Conservation (phyloP, 164 flowering plant species). For the Chimonanthus praecox region DNA sequence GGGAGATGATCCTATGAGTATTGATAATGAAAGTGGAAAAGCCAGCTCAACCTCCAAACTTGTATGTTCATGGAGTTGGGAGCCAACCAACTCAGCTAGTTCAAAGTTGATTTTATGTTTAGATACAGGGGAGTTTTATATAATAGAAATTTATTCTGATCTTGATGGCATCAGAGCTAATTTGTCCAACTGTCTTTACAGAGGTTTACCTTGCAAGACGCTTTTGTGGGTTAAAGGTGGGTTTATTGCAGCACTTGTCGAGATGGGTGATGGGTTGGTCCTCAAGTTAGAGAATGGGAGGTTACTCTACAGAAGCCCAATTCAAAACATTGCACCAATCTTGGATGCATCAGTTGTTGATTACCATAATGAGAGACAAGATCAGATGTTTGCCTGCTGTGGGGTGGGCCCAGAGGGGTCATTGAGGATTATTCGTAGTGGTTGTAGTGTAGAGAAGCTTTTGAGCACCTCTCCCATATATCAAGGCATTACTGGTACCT, state of each 20-base stretch:
- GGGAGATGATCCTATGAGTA: slow-evolving; percentile 78
- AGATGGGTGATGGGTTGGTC: slow-evolving; percentile 95
- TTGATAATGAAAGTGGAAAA: slow-evolving; percentile 46
- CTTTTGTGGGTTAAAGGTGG: slow-evolving; percentile 81
- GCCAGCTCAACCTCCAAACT: slow-evolving; percentile 25
- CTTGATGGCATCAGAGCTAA: slow-evolving; percentile 41
- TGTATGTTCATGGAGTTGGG: slow-evolving; percentile 94
- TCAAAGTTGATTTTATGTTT: slow-evolving; percentile 65
- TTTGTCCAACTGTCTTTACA: slow-evolving; percentile 69
- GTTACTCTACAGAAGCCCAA: slow-evolving; percentile 47
- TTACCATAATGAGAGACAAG: slow-evolving; percentile 74
- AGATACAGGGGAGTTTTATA: slow-evolving; percentile 70
- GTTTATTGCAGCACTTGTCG: slow-evolving; percentile 65
- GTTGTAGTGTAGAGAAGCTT: slow-evolving; percentile 78
- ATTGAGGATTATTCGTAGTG: slow-evolving; percentile 79
- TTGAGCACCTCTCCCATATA: slow-evolving; percentile 74
- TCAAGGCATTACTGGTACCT: slow-evolving; percentile 83
- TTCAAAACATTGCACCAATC: slow-evolving; percentile 90
- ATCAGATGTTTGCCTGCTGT: slow-evolving; percentile 93
- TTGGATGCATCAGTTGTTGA: slow-evolving; percentile 79
- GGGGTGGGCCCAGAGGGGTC: slow-evolving; percentile 95
- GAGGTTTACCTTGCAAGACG: slow-evolving; percentile 59
- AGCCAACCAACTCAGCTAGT: slow-evolving; percentile 35
- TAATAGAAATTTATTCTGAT: slow-evolving; percentile 51
- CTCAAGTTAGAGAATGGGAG: slow-evolving; percentile 58